phyloP scores from a whole-genome alignment of 306 rosid genomes.

The Gynostemma pentaphyllum region DNA sequence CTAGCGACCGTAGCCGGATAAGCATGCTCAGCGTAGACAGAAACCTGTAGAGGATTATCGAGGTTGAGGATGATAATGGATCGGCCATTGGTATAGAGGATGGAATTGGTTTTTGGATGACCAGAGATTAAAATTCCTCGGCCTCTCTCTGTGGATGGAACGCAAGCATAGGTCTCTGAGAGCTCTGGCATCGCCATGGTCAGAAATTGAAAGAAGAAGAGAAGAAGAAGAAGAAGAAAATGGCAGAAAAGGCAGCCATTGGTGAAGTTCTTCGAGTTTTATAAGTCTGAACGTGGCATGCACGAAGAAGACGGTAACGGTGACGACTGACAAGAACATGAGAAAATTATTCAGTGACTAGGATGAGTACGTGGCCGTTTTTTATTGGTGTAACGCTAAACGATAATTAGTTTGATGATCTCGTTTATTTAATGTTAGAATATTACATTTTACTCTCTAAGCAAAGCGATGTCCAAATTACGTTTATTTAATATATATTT shows the following conservation, averaged over 20 bases:
- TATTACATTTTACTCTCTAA: background rate
- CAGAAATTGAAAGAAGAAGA: background rate
- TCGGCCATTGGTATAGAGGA: slow-evolving; percentile 75
- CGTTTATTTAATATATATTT: too few relatives aligned
- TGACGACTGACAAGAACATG: too few relatives aligned
- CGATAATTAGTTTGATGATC: background rate
- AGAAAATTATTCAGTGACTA: too few relatives aligned
- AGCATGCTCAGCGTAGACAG: slow-evolving; percentile 80
- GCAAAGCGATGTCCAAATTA: too few relatives aligned
- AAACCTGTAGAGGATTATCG: slow-evolving; percentile 64
- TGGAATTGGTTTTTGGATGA: slow-evolving; percentile 51
- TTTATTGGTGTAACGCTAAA: background rate
- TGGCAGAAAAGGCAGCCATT: background rate
- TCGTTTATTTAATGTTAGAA: background rate
- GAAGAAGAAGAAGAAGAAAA: background rate
- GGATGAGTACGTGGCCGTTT: background rate
- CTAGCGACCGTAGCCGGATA: slow-evolving; percentile 81
- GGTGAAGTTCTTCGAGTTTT: background rate
- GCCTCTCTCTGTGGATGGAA: slow-evolving; percentile 81
- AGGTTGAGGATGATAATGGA: slow-evolving; percentile 67
- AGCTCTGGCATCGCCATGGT: slow-evolving; percentile 37
- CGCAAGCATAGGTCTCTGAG: slow-evolving; percentile 69
- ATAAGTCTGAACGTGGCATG: slow-evolving; percentile 1
- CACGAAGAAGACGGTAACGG: slow-evolving; percentile 3
- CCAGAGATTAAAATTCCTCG: slow-evolving; percentile 90